Conservation (phyloP, 169 alveolate genomes). For the Amoebophrya sp. region DNA sequence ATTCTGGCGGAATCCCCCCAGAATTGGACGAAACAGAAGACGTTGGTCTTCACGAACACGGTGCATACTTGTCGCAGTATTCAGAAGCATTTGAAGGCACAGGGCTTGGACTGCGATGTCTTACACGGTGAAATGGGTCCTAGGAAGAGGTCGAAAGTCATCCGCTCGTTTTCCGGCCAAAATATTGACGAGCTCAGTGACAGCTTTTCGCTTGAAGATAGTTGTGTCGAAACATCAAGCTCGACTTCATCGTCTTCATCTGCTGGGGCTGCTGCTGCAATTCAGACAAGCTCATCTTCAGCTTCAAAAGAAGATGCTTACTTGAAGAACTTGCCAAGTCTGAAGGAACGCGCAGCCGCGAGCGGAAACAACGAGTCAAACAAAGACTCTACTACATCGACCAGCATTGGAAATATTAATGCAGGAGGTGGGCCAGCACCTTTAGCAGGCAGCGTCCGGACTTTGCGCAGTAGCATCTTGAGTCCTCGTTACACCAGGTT, state of each 20-base stretch:
- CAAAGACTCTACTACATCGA: not conserved
- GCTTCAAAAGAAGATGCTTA: conserved; percentile 2
- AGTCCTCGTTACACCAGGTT: not conserved
- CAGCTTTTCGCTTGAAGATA: not conserved
- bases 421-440: not conserved
- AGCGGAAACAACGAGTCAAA: not conserved
- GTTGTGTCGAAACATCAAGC: too few relatives aligned
- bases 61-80: not conserved
- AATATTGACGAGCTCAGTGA: not conserved
- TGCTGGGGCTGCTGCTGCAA: not conserved
- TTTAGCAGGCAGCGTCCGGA: not conserved
- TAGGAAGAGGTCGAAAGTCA: not conserved
- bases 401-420: too few relatives aligned
- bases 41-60: not conserved
- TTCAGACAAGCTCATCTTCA: too few relatives aligned
- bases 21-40: not conserved
- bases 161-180: not conserved
- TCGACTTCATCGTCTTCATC: too few relatives aligned
- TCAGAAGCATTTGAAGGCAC: not conserved
- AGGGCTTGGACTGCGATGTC: not conserved
- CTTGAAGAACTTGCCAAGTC: not conserved
- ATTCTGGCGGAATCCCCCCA: not conserved
- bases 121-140: not conserved
- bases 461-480: not conserved
- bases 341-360: not conserved